Conservation (phyloP, 108 stramenopile genomes). For the Conticribra weissflogii region DNA sequence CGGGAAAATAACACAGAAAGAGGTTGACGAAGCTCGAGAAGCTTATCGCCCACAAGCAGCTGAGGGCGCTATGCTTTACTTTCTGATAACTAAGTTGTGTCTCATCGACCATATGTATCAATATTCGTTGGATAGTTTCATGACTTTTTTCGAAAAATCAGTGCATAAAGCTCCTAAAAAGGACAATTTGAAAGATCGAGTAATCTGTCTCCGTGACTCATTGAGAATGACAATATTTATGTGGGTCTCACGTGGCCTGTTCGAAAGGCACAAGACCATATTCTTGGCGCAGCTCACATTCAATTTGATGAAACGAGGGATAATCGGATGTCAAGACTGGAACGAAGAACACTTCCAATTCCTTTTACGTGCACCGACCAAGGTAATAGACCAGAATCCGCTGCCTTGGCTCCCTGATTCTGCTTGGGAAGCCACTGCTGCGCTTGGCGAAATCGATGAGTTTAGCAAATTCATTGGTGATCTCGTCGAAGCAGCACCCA, state of each 20-base stretch:
- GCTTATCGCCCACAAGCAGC: slow-evolving; percentile 85
- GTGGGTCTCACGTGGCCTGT: slow-evolving; percentile 90
- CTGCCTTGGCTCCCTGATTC: slow-evolving; percentile 76
- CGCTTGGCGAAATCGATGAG: slow-evolving; percentile 81
- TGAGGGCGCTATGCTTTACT: slow-evolving; percentile 95
- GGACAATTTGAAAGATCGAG: slow-evolving; percentile 67
- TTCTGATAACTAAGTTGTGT: slow-evolving; percentile 87
- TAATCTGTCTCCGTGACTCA: slow-evolving; percentile 73
- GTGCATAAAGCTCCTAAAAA: slow-evolving; percentile 66
- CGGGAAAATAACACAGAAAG: slow-evolving; percentile 76
- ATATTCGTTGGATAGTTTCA: slow-evolving; percentile 89
- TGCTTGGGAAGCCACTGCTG: slow-evolving; percentile 75
- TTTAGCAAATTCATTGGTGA: slow-evolving; percentile 82
- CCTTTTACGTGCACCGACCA: slow-evolving; percentile 75
- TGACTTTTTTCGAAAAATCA: slow-evolving; percentile 88
- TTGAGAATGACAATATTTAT: slow-evolving; percentile 89
- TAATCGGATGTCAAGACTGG: slow-evolving; percentile 70
- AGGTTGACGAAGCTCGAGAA: slow-evolving; percentile 86
- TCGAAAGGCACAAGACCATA: slow-evolving; percentile 91
- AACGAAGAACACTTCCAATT: slow-evolving; percentile 85
- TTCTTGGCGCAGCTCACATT: slow-evolving; percentile 90
- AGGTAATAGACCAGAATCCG: slow-evolving; percentile 71
- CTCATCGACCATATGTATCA: slow-evolving; percentile 95
- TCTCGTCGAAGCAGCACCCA: slow-evolving; percentile 87
- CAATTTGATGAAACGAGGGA: slow-evolving; percentile 88